phyloP scores from a whole-genome alignment of 495 filamentous ascomycete genomes.

The Emericellopsis terricola region DNA sequence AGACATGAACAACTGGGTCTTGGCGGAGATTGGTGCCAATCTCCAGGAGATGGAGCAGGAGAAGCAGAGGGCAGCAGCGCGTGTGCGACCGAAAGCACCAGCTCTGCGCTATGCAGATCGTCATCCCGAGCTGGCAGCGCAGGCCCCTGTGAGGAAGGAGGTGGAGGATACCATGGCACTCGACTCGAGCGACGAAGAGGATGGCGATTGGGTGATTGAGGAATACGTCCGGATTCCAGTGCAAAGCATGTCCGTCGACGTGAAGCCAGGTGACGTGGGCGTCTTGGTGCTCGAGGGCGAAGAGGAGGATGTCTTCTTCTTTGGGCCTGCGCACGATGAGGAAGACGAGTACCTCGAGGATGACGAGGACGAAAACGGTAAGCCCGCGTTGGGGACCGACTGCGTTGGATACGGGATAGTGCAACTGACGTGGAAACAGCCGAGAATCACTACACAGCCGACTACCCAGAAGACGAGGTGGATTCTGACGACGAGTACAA shows the following conservation, averaged over 20 bases:
- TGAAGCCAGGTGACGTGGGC: conserved; percentile 22
- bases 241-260: conserved; percentile 20
- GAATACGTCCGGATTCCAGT: conserved; percentile 33
- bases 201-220: conserved; percentile 32
- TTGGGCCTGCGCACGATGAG: conserved; percentile 23
- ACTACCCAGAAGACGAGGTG: conserved; percentile 39
- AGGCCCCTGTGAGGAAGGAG: conserved; percentile 6
- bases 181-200: conserved; percentile 14
- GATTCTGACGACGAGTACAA: conserved; percentile 33
- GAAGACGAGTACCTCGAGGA: conserved; percentile 29
- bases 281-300: conserved; percentile 33
- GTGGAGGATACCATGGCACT: conserved; percentile 11
- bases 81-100: conserved; percentile 23
- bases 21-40: conserved; percentile 28
- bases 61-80: conserved; percentile 9
- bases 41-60: conserved; percentile 17
- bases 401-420: neutral
- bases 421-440: conserved; percentile 15
- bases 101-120: conserved; percentile 27
- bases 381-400: conserved; percentile 2
- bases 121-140: conserved; percentile 18
- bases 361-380: conserved; percentile 39
- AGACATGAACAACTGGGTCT: conserved; percentile 29
- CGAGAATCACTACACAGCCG: conserved; percentile 34
- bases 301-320: conserved; percentile 33